Percentiles rank a stretch among this genome's conserved stretches.
Evolutionary conservation across 2,329 filamentous ascomycete genomes (phyloP).

Genomic region (Karstenula rhodostoma): DNA sequence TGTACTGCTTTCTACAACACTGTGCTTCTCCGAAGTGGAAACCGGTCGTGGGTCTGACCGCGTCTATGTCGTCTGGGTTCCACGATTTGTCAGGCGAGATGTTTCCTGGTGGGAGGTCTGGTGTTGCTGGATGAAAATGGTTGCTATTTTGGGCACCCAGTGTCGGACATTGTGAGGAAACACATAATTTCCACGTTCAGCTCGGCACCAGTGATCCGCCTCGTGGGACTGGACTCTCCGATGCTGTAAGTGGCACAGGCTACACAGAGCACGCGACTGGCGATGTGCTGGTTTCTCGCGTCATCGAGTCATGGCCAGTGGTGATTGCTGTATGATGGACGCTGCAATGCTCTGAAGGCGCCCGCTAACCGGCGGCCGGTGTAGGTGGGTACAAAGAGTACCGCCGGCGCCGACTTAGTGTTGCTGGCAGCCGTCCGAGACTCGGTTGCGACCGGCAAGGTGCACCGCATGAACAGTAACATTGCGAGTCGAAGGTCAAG

Average conservation of each 20-base stretch:
- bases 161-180: neutral
- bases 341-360: constrained; percentile 5
- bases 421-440: neutral
- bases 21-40: neutral
- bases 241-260: constrained; percentile 9
- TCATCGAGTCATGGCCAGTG: neutral
- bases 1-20: neutral
- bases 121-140: neutral
- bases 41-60: neutral
- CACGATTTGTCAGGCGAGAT: constrained; percentile 11
- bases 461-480: constrained; percentile 1
- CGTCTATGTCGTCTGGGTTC: neutral
- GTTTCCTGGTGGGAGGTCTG: neutral
- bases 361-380: constrained; percentile 16
- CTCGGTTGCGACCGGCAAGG: neutral
- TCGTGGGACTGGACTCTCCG: constrained; percentile 9
- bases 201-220: constrained; percentile 14
- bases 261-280: constrained; percentile 14
- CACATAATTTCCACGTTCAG: neutral
- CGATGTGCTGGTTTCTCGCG: constrained; percentile 4
- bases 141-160: constrained; percentile 2
- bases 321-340: neutral
- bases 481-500: constrained; percentile 9
- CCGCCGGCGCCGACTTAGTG: constrained; percentile 5
- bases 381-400: constrained; percentile 12